Percentiles rank a stretch among this genome's conserved stretches.
Evolutionary conservation across 2,329 filamentous ascomycete genomes (phyloP).

Genomic region (Cladosporium colombiae): DNA sequence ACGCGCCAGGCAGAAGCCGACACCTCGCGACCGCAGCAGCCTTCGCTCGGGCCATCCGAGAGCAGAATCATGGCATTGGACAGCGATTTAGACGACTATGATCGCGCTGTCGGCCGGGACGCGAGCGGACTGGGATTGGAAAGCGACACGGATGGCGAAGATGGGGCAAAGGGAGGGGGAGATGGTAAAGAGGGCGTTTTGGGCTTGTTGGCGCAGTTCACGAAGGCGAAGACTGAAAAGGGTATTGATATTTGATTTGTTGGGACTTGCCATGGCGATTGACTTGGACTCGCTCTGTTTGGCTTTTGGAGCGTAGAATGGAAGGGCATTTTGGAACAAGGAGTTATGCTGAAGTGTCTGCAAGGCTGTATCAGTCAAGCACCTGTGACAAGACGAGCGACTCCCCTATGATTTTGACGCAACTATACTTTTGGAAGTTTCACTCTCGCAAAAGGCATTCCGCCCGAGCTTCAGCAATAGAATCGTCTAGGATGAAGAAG

Average conservation of each 20-base stretch:
- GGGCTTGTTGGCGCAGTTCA: conserved; percentile 67
- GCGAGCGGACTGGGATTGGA: conserved; percentile 31
- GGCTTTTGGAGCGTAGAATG: not conserved
- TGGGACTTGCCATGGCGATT: not conserved
- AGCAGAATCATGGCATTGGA: conserved; percentile 50
- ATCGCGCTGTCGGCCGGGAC: conserved; percentile 33
- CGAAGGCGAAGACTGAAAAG: conserved; percentile 59
- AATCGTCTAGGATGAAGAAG: not conserved
- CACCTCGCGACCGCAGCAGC: not conserved
- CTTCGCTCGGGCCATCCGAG: conserved; percentile 41
- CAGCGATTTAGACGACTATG: conserved; percentile 59
- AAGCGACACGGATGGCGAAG: conserved; percentile 42
- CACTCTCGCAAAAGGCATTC: not conserved
- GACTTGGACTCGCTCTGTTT: not conserved
- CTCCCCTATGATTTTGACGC: not conserved
- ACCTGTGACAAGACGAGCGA: not conserved
- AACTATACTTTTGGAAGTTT: not conserved
- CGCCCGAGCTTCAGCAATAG: not conserved
- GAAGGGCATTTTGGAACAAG: not conserved
- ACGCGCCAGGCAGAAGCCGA: conserved; percentile 1
- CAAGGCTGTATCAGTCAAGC: not conserved
- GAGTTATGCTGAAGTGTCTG: not conserved
- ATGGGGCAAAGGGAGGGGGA: conserved; percentile 22
- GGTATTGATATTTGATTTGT: conserved; percentile 30
- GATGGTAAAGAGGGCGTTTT: conserved; percentile 59